Evolutionary conservation across 306 rosid species (phyloP), one percentile per base, ranked within the genome.

Genomic region (Quercus robur): DNA sequence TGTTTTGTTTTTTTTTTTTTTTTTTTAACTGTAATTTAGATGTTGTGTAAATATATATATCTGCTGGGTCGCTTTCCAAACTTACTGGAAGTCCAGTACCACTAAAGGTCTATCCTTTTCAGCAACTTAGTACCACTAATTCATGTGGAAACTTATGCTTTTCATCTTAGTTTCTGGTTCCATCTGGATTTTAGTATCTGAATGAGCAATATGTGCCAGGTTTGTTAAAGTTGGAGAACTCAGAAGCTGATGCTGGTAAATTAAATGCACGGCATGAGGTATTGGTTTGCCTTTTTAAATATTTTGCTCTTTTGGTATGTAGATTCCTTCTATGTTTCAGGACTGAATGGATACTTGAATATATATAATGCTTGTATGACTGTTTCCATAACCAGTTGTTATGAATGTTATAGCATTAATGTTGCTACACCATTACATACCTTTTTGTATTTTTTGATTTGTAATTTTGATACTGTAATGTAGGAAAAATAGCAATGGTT

Each of bases 251-350:
- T 88, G 81, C 83, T 75, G 93, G 86, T 77, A 85, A 87, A 80
- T 73, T 86, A 76, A 88, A 81, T 91, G 90, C 93, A 67, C 86
- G 83, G 38, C 55, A 89, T 78, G 94, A 93, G 99, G 99, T 95
- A 90, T 64, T 61, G 73, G 77, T 44, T 72, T 77, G 66, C 73
- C 54, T 84, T 79, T 81, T 59, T 1, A 12, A 49, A 13, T 41
- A 46, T 51, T 75, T 72, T 62, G 19, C 31, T 77, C 26, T 41
- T 11, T 76, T 13, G 20, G 52, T 56, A 56, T 68, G 67, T 70
- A 55, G 59, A 54, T 76, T 77, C 57, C 55, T 62, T n/a, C 58
- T 77, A 61, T 72, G 56, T 23, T 78, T 38, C 38, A 63, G 15
- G 21, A 77, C 56, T 12, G 46, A 64, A 46, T 80, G 69, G 57